Evolutionary conservation across 306 rosid genomes (phyloP), one percentile per base, ranked within the genome.

Genomic region (Arachis stenosperma): DNA sequence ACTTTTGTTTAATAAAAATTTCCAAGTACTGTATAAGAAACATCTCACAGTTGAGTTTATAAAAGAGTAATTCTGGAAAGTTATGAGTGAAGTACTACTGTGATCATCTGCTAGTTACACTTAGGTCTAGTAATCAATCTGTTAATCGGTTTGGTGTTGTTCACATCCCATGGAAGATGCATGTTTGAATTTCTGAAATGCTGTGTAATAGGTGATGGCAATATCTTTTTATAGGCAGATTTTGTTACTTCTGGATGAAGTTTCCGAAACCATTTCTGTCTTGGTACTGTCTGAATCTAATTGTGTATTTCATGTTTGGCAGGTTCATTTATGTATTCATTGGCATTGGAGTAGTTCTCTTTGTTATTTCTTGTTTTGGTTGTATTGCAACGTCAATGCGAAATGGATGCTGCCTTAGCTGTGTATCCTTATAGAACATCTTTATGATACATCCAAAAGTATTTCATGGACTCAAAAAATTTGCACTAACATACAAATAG

Each of bases 301-400:
- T 75, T 15, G 46, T 56, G 14, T 55, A 12, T 70, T 44, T 54
- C 72, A 41, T 78, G 74, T 75, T 73, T 70, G 86, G 77, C 93
- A 93, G 98, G 98, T 93, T 93, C 80, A 87, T 93, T 76, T 93
- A 87, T 86, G 53, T 89, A 67, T 90, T 93, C 81, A 90, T 93
- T 80, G 98, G 90, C 61, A 48, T 89, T 13, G 98, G 98, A 76
- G 92, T 10, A 17, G 77, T 83, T 82, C 81, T 93, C 81, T 83
- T 93, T 17, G 65, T 90, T 74, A 52, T 93, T 78, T 90, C 98
- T 78, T 90, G 90, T 75, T 90, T 84, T 81, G 98, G 98, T 57
- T 93, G 98, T 74, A 79, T 90, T 50, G 98, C 93, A 77, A 82
- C 90, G 63, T 54, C 14, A n/a, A 80, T 93, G 33, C 75, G 92